These are phyloP conservation scores for Aspergillus brunneoviolaceus DNA, from an alignment of 2,329 filamentous ascomycete species.

Conservation along the genomic window DNA sequence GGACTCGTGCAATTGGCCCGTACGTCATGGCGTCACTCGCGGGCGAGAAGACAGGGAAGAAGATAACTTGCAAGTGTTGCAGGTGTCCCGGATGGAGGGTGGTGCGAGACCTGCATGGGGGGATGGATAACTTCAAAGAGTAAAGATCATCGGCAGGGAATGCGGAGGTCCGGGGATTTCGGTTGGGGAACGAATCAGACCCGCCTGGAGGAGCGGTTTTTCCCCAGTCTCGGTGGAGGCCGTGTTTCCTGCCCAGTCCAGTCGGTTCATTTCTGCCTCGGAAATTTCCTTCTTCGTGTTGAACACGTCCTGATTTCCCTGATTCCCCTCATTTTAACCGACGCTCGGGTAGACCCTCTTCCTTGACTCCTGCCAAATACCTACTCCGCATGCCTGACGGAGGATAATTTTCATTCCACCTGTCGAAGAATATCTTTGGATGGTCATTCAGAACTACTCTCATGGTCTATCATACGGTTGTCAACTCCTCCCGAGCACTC, in stretches of 20 bases:
- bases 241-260: conserved; percentile 5
- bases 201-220: conserved; percentile 1
- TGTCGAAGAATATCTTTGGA: neutral
- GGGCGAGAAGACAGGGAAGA: neutral
- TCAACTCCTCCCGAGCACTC: neutral
- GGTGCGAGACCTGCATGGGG: conserved; percentile 15
- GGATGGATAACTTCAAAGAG: conserved; percentile 6
- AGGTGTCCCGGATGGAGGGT: neutral
- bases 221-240: conserved; percentile 16
- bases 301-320: conserved; percentile 3
- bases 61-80: too few relatives aligned
- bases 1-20: neutral
- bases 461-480: neutral
- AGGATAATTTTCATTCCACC: neutral
- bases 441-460: neutral
- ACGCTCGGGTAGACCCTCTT: conserved; percentile 1
- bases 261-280: conserved; percentile 17
- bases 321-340: conserved; percentile 12
- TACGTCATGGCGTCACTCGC: conserved; percentile 1
- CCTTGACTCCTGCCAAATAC: neutral
- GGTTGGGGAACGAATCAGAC: conserved; percentile 13
- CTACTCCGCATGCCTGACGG: neutral
- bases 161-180: conserved; percentile 20
- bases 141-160: conserved; percentile 13
- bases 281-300: conserved; percentile 15